A percentile compares a stretch with the other conserved stretches of the same genome.
Conservation (phyloP, 331 rosid genomes). For the Malus hybrid region DNA sequence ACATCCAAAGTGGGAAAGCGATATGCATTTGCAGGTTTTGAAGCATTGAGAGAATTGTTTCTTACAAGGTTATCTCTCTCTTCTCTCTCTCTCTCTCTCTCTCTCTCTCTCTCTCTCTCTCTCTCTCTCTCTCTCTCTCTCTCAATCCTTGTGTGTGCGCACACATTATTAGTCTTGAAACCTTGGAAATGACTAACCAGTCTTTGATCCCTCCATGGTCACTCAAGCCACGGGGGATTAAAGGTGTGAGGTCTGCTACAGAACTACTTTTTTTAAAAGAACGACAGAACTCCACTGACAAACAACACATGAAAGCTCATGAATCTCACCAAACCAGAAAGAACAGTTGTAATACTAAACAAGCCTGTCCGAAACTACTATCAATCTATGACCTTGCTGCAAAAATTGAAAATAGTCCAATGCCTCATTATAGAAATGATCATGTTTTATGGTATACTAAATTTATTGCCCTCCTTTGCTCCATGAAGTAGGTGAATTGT, state of each 20-base stretch:
- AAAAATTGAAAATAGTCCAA: neutral
- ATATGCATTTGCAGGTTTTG: constrained; percentile 86
- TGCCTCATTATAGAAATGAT: neutral
- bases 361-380: neutral
- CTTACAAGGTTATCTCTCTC: constrained; percentile 45
- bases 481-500: neutral
- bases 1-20: constrained; percentile 97
- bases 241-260: neutral
- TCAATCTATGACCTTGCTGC: neutral
- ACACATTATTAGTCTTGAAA: no score
- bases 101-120: neutral
- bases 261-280: neutral
- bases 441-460: neutral
- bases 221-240: no score
- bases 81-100: constrained; percentile 3
- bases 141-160: no score
- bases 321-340: neutral
- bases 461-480: neutral
- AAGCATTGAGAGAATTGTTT: constrained; percentile 80
- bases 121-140: neutral
- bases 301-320: neutral
- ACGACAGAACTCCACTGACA: neutral
- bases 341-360: neutral
- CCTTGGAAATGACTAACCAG: no score
- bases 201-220: no score